phyloP scores from a whole-genome alignment of 495 filamentous ascomycete genomes.

The Xylaria intraflava region DNA sequence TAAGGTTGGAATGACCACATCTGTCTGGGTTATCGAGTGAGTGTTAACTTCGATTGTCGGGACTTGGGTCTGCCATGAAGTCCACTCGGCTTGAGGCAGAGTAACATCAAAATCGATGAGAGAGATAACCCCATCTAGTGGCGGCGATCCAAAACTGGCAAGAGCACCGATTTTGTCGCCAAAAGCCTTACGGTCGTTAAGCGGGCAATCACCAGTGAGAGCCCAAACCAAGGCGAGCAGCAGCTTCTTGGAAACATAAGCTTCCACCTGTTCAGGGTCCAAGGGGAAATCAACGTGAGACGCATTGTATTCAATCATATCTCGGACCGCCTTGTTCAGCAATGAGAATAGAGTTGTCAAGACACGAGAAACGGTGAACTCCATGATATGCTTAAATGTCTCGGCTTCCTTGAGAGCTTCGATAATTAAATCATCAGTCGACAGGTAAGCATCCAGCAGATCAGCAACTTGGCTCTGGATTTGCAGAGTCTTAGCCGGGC shows the following conservation, averaged over 20 bases:
- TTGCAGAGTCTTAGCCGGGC: slow-evolving; percentile 65
- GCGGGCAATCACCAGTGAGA: slow-evolving; percentile 87
- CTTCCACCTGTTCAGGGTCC: slow-evolving; percentile 79
- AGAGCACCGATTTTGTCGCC: slow-evolving; percentile 73
- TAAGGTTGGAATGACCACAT: slow-evolving; percentile 93
- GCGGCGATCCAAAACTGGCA: slow-evolving; percentile 77
- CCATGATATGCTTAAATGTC: slow-evolving; percentile 92
- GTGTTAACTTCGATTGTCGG: slow-evolving; percentile 94
- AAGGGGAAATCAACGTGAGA: slow-evolving; percentile 92
- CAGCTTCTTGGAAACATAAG: slow-evolving; percentile 85
- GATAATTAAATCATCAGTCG: slow-evolving; percentile 67
- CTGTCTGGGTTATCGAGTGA: slow-evolving; percentile 92
- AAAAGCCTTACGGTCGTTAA: slow-evolving; percentile 79
- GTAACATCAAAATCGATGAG: slow-evolving; percentile 93
- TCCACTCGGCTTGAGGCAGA: slow-evolving; percentile 81
- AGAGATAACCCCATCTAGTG: slow-evolving; percentile 64
- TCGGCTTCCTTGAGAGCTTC: slow-evolving; percentile 69
- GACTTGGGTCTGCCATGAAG: slow-evolving; percentile 87
- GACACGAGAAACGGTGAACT: slow-evolving; percentile 83
- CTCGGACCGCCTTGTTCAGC: slow-evolving; percentile 84
- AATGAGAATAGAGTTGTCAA: slow-evolving; percentile 92
- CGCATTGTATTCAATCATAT: slow-evolving; percentile 89
- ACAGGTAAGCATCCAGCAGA: slow-evolving; percentile 67
- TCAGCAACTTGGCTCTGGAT: slow-evolving; percentile 71
- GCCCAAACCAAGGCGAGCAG: slow-evolving; percentile 90